Conservation (phyloP, 768 basidiomycete genomes). For the Rhodosporidiobolus sp. region DNA sequence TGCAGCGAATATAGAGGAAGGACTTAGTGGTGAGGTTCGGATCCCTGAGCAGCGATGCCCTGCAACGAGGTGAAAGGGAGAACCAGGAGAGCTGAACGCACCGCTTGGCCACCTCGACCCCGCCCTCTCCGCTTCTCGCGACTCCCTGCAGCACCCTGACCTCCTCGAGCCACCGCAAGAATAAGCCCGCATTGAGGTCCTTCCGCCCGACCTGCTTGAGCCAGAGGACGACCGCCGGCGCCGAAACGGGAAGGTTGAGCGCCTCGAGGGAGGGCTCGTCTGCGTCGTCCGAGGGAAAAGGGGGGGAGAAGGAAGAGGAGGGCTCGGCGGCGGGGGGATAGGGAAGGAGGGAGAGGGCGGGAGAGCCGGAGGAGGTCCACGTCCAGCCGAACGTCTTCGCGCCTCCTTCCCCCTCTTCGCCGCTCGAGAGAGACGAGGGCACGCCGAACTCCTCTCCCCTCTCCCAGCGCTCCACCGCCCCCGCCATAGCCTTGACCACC, state of each 20-base stretch:
- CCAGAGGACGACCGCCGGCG: constrained; percentile 64
- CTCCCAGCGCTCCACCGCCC: constrained; percentile 52
- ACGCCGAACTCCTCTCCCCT: background rate
- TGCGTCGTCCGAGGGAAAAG: constrained; percentile 45
- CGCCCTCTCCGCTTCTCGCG: constrained; percentile 14
- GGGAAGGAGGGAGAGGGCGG: background rate
- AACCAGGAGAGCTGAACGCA: constrained; percentile 43
- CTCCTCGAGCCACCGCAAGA: constrained; percentile 68
- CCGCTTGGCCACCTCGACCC: constrained; percentile 54
- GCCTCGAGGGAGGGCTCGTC: constrained; percentile 48
- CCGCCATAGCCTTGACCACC: constrained; percentile 61
- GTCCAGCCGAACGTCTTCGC: constrained; percentile 57
- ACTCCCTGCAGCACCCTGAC: constrained; percentile 58
- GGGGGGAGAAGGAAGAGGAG: background rate
- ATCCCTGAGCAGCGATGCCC: too few species aligned
- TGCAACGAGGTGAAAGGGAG: too few species aligned
- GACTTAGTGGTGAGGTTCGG: too few species aligned
- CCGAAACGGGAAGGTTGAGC: constrained; percentile 55
- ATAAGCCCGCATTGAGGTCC: constrained; percentile 69
- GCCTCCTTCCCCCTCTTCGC: constrained; percentile 51
- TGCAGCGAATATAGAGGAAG: constrained; percentile 2
- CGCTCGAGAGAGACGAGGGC: constrained; percentile 29
- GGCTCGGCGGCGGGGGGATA: background rate
- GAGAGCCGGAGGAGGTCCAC: constrained; percentile 52
- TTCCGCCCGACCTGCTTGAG: constrained; percentile 64